Base-by-base conservation (phyloP, 306 rosid genomes). In the Lupinus albus region DNA sequence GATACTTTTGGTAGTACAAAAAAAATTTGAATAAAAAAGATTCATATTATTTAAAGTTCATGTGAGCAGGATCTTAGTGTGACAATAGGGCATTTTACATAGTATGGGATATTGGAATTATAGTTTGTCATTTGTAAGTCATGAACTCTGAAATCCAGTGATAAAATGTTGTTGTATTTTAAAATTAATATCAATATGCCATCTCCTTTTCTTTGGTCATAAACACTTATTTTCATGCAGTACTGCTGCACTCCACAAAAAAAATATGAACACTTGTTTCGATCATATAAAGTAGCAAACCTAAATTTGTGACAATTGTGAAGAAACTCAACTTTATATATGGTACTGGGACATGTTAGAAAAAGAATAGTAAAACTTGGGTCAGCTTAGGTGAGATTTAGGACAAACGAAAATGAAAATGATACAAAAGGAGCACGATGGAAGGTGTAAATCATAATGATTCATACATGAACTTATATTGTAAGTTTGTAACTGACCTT, bases 401-500 rank as follows among this genome's bases (percentile, higher is more conserved):
- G 65, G 73, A 55, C 44, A 46, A 33, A 11, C 55, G 50, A 66
- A n/a, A 51, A 50, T 49, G 60, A 74, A 66, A 72, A 65, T 32
- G 60, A 60, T 16, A 49, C 49, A 20, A 60, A 46, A 42, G 56
- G 61, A 33, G 70, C 20, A 61, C 12, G 61, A 60, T 59, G 51
- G 35, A 67, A 52, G 54, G 7, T 30, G 32, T 59, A 28, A 70
- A 28, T 63, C 70, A 49, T 17, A 36, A 25, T 65, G 56, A 71
- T 77, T n/a, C 53, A 32, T 57, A 39, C 15, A 56, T 25, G 42
- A 67, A 41, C 16, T 49, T 70, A 11, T 4, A 12, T 41, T 59
- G 38, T 54, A 33, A 21, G 55, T 46, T 58, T 47, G 59, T 66
- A 10, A 45, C 73, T 70, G 73, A 77, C 84, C 64, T 65, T 70